Conservation (phyloP, 257 asterid species). For the Nemophila menziesii region DNA sequence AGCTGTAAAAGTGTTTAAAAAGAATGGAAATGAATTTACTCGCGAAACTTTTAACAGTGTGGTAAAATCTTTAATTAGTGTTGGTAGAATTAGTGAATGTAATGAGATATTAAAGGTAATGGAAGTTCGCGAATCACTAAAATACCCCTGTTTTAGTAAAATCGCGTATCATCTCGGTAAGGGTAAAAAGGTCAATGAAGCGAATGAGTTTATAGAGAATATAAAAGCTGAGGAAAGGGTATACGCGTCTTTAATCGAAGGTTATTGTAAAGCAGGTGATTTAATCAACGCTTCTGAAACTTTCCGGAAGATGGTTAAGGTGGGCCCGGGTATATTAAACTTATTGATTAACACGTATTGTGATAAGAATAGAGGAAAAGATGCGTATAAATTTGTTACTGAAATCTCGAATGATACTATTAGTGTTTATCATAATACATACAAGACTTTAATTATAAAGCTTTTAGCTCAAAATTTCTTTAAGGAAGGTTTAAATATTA, state of each 20-base stretch:
- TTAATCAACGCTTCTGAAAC: slow-evolving; percentile 43
- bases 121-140: slow-evolving; percentile 48
- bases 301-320: slow-evolving; percentile 39
- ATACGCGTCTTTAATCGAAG: slow-evolving; percentile 58
- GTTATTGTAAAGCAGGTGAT: slow-evolving; percentile 45
- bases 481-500: slow-evolving; percentile 44
- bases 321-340: slow-evolving; percentile 44
- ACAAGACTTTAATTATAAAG: slow-evolving; percentile 43
- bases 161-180: slow-evolving; percentile 51
- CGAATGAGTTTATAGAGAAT: slow-evolving; percentile 29
- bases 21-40: slow-evolving; percentile 41
- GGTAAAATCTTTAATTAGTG: slow-evolving; percentile 65
- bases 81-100: slow-evolving; percentile 53
- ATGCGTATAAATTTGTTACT: slow-evolving; percentile 37
- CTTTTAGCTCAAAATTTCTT: slow-evolving; percentile 40
- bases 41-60: slow-evolving; percentile 38
- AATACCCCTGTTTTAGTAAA: slow-evolving; percentile 24
- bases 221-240: slow-evolving; percentile 20
- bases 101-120: slow-evolving; percentile 39
- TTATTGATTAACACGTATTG: slow-evolving; percentile 39
- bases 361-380: slow-evolving; percentile 34
- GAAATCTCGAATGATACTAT: slow-evolving; percentile 35
- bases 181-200: slow-evolving; percentile 30
- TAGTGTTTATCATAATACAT: slow-evolving; percentile 42
- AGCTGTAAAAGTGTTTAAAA: slow-evolving; percentile 47